Percentiles rank a stretch among this genome's conserved stretches.
phyloP scores from a whole-genome alignment of 441 rosid genomes.

The Croton laevigatus region DNA sequence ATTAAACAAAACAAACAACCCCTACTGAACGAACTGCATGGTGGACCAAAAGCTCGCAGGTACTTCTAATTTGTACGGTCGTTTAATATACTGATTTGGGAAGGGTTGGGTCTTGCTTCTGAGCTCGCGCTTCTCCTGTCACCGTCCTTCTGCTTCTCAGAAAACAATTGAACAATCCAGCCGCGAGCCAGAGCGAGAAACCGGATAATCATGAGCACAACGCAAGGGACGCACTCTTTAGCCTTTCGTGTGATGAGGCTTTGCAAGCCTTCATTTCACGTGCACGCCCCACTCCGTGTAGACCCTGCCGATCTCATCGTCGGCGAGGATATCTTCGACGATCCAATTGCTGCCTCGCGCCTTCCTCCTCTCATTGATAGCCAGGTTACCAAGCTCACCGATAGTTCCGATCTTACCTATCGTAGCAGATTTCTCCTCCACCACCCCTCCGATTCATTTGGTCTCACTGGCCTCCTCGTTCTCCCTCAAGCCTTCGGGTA shows the following conservation, averaged over 20 bases:
- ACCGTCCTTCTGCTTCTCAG: background rate
- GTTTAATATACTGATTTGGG: too few species aligned
- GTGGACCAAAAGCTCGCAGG: too few species aligned
- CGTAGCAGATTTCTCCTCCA: conserved; percentile 65
- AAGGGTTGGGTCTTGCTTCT: too few species aligned
- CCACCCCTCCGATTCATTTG: conserved; percentile 71
- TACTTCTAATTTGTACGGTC: too few species aligned
- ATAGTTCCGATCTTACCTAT: conserved; percentile 67
- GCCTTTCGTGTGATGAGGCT: conserved; percentile 97
- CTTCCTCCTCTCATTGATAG: conserved; percentile 48
- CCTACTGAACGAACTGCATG: too few species aligned
- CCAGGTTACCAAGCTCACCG: conserved; percentile 32
- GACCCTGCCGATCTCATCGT: conserved; percentile 84
- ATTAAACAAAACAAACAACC: too few species aligned
- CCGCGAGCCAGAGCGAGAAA: background rate
- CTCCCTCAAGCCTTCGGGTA: conserved; percentile 96
- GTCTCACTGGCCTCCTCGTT: conserved; percentile 89
- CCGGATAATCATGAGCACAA: conserved; percentile 49
- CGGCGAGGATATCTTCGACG: conserved; percentile 90
- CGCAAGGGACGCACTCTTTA: conserved; percentile 82
- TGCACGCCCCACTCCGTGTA: conserved; percentile 72
- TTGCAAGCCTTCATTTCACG: conserved; percentile 85
- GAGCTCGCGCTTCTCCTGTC: background rate
- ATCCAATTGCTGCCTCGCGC: conserved; percentile 59
- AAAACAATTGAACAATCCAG: background rate